A percentile compares a stretch with the other conserved stretches of the same genome.
These are phyloP conservation scores for Botryotinia calthae DNA, from an alignment of 2,329 filamentous ascomycete genomes.

Conservation along the genomic window DNA sequence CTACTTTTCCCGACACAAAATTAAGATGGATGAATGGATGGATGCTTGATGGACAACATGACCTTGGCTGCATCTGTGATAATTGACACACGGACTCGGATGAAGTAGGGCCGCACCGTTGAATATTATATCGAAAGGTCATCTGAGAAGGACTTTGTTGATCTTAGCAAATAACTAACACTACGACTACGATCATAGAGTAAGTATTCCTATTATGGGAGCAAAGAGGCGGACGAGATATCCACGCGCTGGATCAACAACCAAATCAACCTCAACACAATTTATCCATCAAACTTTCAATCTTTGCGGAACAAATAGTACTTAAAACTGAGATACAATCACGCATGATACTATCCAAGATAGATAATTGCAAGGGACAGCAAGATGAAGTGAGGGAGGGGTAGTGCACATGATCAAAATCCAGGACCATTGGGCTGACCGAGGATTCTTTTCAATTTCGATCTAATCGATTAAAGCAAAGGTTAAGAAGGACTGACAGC, in stretches of 20 bases:
- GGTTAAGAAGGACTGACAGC: background rate
- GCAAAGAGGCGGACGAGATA: background rate
- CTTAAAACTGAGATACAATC: background rate
- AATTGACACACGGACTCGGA: no score
- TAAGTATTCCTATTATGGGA: background rate
- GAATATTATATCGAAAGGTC: no score
- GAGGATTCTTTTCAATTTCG: background rate
- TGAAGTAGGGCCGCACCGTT: no score
- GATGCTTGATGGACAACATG: no score
- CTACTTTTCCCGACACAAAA: background rate
- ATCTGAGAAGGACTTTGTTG: background rate
- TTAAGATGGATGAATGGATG: no score
- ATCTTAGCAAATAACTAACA: background rate
- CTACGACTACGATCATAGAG: background rate
- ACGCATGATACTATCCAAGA: no score
- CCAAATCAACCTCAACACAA: no score
- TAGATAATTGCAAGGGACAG: no score
- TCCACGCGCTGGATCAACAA: background rate
- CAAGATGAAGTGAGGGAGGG: no score
- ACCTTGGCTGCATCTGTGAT: no score
- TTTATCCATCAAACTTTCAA: no score
- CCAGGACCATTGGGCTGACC: background rate
- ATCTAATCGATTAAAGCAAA: background rate
- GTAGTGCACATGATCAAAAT: background rate
- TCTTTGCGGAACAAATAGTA: no score